Base-by-base conservation (phyloP, 1,284 basidiomycete genomes). In the Puccinia hordei region DNA sequence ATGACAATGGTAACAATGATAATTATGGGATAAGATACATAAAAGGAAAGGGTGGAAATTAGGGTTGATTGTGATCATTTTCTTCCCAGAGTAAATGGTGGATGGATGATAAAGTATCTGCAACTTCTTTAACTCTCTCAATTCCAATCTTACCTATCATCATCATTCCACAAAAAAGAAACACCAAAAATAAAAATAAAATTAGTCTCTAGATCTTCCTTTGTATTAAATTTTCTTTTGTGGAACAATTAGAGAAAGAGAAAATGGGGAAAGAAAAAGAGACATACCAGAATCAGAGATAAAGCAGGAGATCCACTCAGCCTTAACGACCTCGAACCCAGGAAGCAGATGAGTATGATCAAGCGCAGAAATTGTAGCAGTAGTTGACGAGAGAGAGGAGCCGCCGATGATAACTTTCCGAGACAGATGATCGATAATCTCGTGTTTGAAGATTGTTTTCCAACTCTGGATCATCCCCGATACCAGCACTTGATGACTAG, bases 271-370 rank as follows among this genome's bases (percentile, higher is more conserved):
- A 10, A 38, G 27, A 57, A 17, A 13, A 2, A n/a, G 6, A 8
- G 30, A n/a, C 75, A n/a, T 30, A 79, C 76, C 76, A 15, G 66
- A 79, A 51, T 79, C 76, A 15, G 76, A 59, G 24, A 79, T 59
- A 55, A 69, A 79, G 35, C 46, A 53, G 35, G 63, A 69, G 49
- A 79, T 68, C 63, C 63, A 68, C 46, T 79, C 66, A 46, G 65
- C 46, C 41, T 57, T 55, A 41, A 79, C 65, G 66, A 59, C 30
- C 12, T 79, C 76, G 24, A 66, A 79, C 3, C 33, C 53, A 13
- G 19, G 44, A 35, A 57, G 30, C 15, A 10, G 35, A 59, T 53
- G 27, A 13, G 8, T 24, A 38, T 49, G 22, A 22, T 68, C 27
- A 4, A 19, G 3, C 0, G 10, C 46, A 35, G 22, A 9, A 9